Evolutionary conservation across 495 filamentous ascomycete genomes (phyloP).

Genomic region (Gamarada debralockiae): DNA sequence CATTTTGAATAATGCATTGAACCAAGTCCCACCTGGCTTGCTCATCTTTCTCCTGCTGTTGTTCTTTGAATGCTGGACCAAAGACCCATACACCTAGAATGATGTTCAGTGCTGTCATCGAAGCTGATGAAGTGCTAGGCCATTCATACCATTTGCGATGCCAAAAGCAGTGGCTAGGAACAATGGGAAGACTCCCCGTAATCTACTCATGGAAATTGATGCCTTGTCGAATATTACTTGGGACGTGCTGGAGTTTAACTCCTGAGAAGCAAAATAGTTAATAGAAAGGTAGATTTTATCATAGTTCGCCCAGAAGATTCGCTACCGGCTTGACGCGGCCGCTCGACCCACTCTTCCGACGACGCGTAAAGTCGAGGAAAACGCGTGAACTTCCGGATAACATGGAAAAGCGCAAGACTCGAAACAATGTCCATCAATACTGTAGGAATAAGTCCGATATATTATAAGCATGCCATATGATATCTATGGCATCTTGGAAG

Average conservation of each 20-base stretch:
- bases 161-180: slow-evolving; percentile 22
- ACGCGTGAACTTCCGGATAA: too few relatives aligned
- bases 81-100: slow-evolving; percentile 42
- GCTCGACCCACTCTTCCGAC: neutral
- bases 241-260: too few relatives aligned
- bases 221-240: too few relatives aligned
- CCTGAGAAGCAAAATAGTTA: too few relatives aligned
- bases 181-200: slow-evolving; percentile 16
- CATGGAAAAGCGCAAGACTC: too few relatives aligned
- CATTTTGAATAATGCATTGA: neutral
- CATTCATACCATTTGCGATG: slow-evolving; percentile 20
- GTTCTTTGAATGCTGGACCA: slow-evolving; percentile 33
- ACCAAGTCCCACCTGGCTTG: slow-evolving; percentile 3
- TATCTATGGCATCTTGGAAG: slow-evolving; percentile 51
- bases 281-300: too few relatives aligned
- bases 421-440: neutral
- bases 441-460: neutral
- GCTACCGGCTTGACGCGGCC: too few relatives aligned
- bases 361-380: neutral
- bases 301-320: too few relatives aligned
- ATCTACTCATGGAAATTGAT: slow-evolving; percentile 25
- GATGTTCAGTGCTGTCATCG: neutral
- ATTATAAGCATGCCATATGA: slow-evolving; percentile 17
- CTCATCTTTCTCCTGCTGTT: slow-evolving; percentile 27
- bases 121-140: too few relatives aligned